Evolutionary conservation across 768 basidiomycete species (phyloP).

Genomic region (Phylloporus rhodoxanthus): DNA sequence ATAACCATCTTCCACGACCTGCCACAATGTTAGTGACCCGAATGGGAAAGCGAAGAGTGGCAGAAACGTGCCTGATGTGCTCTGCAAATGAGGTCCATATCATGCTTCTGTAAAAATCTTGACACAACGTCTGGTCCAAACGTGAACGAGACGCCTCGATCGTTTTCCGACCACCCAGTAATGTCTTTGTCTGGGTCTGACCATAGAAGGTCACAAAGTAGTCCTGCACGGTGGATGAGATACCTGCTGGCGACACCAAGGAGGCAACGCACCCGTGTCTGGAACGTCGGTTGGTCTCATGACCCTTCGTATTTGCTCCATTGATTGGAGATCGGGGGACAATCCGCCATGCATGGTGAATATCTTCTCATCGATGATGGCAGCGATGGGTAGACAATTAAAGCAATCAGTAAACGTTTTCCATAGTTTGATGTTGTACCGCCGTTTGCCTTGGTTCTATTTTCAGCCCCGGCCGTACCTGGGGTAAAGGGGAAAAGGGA

Average conservation of each 20-base stretch:
- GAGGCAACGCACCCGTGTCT: constrained; percentile 70
- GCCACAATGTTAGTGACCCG: constrained; percentile 3
- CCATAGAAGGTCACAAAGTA: constrained; percentile 96
- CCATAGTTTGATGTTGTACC: constrained; percentile 99
- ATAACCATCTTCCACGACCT: constrained; percentile 99
- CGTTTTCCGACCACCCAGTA: constrained; percentile 99
- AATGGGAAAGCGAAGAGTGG: constrained; percentile 1
- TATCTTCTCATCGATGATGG: constrained; percentile 99
- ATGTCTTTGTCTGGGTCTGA: constrained; percentile 99
- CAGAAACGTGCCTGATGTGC: constrained; percentile 80
- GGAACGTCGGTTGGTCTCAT: constrained; percentile 99
- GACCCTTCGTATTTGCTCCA: constrained; percentile 99
- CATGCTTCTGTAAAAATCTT: constrained; percentile 97
- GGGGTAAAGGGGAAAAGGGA: not conserved
- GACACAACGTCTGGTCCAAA: constrained; percentile 98
- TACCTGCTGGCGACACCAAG: not conserved
- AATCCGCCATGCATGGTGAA: constrained; percentile 99
- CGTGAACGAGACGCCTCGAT: constrained; percentile 97
- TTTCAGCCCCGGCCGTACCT: constrained; percentile 9
- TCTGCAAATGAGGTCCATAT: constrained; percentile 98
- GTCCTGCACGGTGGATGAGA: constrained; percentile 43
- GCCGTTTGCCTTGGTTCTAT: constrained; percentile 77
- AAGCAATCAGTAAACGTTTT: constrained; percentile 99
- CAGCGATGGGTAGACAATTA: constrained; percentile 98
- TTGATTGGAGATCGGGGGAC: constrained; percentile 94